Base-by-base conservation (phyloP, 2,329 filamentous ascomycete species). In the Graphium sp. region DNA sequence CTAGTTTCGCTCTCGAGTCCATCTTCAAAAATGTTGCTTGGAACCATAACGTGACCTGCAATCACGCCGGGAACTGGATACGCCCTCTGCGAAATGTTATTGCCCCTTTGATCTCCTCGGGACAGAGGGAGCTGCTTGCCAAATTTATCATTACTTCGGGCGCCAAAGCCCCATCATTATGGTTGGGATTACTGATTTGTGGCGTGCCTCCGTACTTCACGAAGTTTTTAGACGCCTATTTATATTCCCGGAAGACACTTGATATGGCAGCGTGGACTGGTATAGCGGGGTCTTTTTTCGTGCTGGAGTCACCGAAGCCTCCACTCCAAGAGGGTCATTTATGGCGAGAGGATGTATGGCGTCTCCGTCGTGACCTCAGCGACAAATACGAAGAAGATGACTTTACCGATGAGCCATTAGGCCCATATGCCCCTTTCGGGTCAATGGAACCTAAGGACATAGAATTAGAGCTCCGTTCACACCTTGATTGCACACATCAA, bases 221-320 rank as follows among this genome's bases (percentile, higher is more conserved):
- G 10, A 4, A 16, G 15, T 7, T 14, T 14, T 10, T 26, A 11
- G 15, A 26, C 24, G 10, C 7, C 9, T 16, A 16, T 16, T 16
- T 12, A 16, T 16, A 26, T 16, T 26, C 24, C 14, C 15, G 24
- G 12, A 8, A 8, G 15, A 26, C 24, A 7, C 9, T 26, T 3
- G 24, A 26, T 16, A 16, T 16, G n/a, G 6, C 12, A n/a, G 24
- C 24, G n/a, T 26, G 24, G 24, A 26, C 24, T 7, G 14, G 24
- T 11, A 11, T 26, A 7, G 14, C 24, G 4, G 14, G 24, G 10
- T 26, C 24, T 6, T 26, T 26, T 16, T 16, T 26, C 12, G 12
- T 16, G 11, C 16, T 26, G 5, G 14, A 26, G 4, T 11, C 24
- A 26, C n/a, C 14, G 7, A 16, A 16, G 12, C 24, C 24, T 2